A percentile compares a stretch with the other conserved stretches of the same genome.
These are phyloP conservation scores for Penstemon barbatus DNA, from an alignment of 257 asterid genomes.

Conservation along the genomic window DNA sequence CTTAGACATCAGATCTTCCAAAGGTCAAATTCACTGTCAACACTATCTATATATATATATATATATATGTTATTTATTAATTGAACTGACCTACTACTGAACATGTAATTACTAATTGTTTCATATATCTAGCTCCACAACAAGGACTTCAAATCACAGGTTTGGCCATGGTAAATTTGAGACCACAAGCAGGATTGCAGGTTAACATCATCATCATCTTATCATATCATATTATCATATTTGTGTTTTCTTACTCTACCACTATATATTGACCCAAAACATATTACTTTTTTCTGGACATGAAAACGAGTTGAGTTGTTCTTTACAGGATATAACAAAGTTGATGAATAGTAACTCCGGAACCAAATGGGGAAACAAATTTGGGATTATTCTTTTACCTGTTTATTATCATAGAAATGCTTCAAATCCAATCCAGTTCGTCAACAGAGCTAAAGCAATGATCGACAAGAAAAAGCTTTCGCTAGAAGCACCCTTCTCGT, in stretches of 20 bases:
- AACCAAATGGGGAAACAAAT: conserved; percentile 64
- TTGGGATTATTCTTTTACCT: conserved; percentile 73
- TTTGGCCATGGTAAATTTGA: conserved; percentile 72
- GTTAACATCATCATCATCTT: conserved; percentile 24
- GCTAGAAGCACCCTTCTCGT: conserved; percentile 62
- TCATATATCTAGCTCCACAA: conserved; percentile 32
- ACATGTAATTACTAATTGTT: neutral
- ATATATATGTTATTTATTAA: neutral
- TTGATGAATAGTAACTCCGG: conserved; percentile 36
- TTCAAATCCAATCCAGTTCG: conserved; percentile 55
- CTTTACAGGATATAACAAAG: conserved; percentile 53
- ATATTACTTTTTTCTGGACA: neutral
- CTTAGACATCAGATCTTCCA: conserved; percentile 47
- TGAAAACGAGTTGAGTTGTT: neutral
- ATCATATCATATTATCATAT: too few species aligned
- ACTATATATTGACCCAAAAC: neutral
- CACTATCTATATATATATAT: neutral
- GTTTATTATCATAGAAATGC: conserved; percentile 45
- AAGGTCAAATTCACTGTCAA: conserved; percentile 41
- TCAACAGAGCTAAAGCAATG: conserved; percentile 67
- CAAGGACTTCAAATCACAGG: conserved; percentile 76
- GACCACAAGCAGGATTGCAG: conserved; percentile 72
- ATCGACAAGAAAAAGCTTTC: conserved; percentile 81
- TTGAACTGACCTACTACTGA: neutral
- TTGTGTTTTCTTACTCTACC: neutral